A percentile compares a stretch with the other conserved stretches of the same genome.
phyloP scores from a whole-genome alignment of 2,329 filamentous ascomycete species.

The Sporothrix humicola region DNA sequence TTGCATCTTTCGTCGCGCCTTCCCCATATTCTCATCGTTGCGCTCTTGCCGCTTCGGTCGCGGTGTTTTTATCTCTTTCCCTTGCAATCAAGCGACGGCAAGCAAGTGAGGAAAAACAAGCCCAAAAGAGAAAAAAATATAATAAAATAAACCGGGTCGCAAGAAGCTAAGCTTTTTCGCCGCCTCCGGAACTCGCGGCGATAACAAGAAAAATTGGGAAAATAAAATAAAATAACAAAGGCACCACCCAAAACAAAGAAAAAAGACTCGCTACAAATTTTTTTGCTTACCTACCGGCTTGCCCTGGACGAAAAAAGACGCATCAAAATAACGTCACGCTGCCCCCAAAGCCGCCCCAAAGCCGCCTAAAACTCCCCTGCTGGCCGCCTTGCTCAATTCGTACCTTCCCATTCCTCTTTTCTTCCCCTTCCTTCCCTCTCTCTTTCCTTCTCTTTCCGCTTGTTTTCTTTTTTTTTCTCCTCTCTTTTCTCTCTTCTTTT shows the following conservation, averaged over 20 bases:
- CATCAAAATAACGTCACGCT: slow-evolving; percentile 29
- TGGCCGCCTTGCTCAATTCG: slow-evolving; percentile 16
- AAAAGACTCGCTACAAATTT: slow-evolving; percentile 34
- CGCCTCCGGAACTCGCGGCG: slow-evolving; percentile 37
- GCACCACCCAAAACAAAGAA: slow-evolving; percentile 31
- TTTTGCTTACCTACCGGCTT: slow-evolving; percentile 27
- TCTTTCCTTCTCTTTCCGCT: slow-evolving; percentile 20
- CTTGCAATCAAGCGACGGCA: slow-evolving; percentile 28
- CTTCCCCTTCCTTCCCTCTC: slow-evolving; percentile 2
- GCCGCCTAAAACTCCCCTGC: background rate
- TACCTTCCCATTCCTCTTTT: slow-evolving; percentile 13
- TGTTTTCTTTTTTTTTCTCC: background rate
- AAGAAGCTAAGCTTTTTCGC: slow-evolving; percentile 37
- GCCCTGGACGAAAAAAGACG: slow-evolving; percentile 22
- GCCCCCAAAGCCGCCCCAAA: background rate
- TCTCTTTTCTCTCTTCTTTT: background rate
- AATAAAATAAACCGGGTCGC: slow-evolving; percentile 32
- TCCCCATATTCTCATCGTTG: background rate
- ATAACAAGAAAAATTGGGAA: slow-evolving; percentile 35
- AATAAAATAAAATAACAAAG: slow-evolving; percentile 32
- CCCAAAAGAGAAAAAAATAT: background rate
- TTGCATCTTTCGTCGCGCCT: slow-evolving; percentile 11
- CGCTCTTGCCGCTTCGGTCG: slow-evolving; percentile 1
- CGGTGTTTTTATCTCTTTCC: slow-evolving; percentile 10
- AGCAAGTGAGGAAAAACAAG: background rate